Conservation (phyloP, 2,329 filamentous ascomycete species). For the Ceratocystis ficicola region DNA sequence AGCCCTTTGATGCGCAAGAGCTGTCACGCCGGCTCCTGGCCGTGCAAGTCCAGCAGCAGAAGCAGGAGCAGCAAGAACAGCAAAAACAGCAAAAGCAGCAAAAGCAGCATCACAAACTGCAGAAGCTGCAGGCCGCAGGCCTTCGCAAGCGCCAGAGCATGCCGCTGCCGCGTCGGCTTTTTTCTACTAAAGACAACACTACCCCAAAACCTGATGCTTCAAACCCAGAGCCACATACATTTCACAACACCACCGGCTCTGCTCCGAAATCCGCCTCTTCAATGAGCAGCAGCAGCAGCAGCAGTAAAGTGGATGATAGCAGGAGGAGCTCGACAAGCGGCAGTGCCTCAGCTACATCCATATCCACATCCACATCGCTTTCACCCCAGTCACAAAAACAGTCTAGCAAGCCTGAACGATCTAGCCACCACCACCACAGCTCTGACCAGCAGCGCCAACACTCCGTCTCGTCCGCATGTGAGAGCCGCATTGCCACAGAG, state of each 20-base stretch:
- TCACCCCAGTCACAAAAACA: not conserved
- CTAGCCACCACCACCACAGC: not conserved
- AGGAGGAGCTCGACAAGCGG: conserved; percentile 1
- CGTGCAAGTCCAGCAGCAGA: conserved; percentile 40
- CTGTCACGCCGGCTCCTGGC: conserved; percentile 40
- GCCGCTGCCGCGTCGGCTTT: conserved; percentile 17
- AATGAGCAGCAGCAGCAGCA: not conserved
- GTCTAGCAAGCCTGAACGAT: not conserved
- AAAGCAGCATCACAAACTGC: conserved; percentile 33
- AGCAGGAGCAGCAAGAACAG: not conserved
- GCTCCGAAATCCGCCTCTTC: not conserved
- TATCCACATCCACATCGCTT: not conserved
- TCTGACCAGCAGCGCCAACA: not conserved
- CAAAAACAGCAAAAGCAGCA: not conserved
- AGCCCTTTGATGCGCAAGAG: conserved; percentile 42
- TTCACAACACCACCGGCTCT: not conserved
- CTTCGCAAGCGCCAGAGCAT: not conserved
- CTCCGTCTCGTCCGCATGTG: not conserved
- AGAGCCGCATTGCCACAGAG: not conserved
- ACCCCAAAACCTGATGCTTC: conserved; percentile 12
- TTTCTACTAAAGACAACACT: conserved; percentile 22
- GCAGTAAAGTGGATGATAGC: not conserved
- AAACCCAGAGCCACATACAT: not conserved
- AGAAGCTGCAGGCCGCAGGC: conserved; percentile 25
- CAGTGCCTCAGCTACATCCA: not conserved